phyloP scores from a whole-genome alignment of 2,329 filamentous ascomycete species.

The Aaosphaeria arxii region DNA sequence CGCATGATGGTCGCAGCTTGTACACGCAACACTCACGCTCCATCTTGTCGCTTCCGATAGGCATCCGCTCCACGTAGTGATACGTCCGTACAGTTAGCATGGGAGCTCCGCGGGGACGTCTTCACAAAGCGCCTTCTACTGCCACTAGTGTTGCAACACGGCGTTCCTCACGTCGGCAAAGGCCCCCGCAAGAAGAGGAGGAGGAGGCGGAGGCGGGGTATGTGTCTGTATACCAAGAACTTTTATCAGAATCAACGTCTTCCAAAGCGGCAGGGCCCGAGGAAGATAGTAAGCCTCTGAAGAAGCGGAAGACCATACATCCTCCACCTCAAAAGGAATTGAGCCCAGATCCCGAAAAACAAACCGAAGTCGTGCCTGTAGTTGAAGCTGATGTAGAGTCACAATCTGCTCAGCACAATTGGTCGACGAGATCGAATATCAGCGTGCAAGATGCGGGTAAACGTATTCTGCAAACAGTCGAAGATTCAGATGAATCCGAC shows the following conservation, averaged over 20 bases:
- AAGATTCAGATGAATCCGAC: slow-evolving; percentile 54
- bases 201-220: slow-evolving; percentile 2
- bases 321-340: background rate
- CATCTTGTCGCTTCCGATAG: too few species aligned
- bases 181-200: slow-evolving; percentile 15
- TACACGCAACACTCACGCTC: too few species aligned
- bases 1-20: too few species aligned
- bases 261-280: slow-evolving; percentile 25
- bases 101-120: slow-evolving; percentile 23
- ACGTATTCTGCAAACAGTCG: slow-evolving; percentile 38
- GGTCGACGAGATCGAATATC: background rate
- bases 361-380: background rate
- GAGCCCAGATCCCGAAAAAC: background rate
- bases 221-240: slow-evolving; percentile 45
- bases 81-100: slow-evolving; percentile 8
- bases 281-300: slow-evolving; percentile 35
- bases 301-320: slow-evolving; percentile 31
- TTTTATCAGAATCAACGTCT: slow-evolving; percentile 42
- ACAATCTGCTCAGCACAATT: background rate
- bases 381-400: background rate
- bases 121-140: slow-evolving; percentile 15
- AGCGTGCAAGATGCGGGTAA: slow-evolving; percentile 12
- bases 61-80: too few species aligned
- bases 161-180: slow-evolving; percentile 21
- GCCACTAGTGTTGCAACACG: slow-evolving; percentile 8